Evolutionary conservation across 169 alveolate genomes (phyloP).

Genomic region (Plasmodium malariae): DNA sequence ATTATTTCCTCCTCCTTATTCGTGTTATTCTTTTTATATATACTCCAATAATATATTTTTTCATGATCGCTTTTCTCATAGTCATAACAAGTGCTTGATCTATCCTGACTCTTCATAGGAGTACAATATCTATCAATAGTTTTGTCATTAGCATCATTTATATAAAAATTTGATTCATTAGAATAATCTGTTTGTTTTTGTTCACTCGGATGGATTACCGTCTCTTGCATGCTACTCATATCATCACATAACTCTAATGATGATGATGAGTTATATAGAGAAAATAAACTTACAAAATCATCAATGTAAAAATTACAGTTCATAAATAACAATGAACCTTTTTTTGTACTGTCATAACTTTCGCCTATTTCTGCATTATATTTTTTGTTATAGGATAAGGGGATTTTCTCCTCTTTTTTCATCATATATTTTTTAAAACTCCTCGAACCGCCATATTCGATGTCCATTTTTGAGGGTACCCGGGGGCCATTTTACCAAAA

Average conservation of each 20-base stretch:
- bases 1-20: background rate
- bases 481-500: too few relatives aligned
- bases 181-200: background rate
- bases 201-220: background rate
- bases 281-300: conserved; percentile 54
- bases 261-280: conserved; percentile 6
- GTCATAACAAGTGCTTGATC: too few relatives aligned
- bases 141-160: background rate
- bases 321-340: conserved; percentile 13
- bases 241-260: background rate
- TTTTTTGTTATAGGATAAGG: conserved; percentile 47
- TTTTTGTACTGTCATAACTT: conserved; percentile 3
- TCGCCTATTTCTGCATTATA: conserved; percentile 60
- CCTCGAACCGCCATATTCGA: conserved; percentile 58
- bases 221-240: background rate
- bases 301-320: conserved; percentile 73
- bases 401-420: conserved; percentile 37
- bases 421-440: conserved; percentile 22
- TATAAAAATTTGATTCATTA: background rate
- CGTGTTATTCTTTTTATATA: background rate
- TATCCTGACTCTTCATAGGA: background rate
- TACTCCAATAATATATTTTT: background rate
- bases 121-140: background rate
- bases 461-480: conserved; percentile 46
- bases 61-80: background rate